Conservation (phyloP, 768 basidiomycete species). For the Vishniacozyma victoriae region DNA sequence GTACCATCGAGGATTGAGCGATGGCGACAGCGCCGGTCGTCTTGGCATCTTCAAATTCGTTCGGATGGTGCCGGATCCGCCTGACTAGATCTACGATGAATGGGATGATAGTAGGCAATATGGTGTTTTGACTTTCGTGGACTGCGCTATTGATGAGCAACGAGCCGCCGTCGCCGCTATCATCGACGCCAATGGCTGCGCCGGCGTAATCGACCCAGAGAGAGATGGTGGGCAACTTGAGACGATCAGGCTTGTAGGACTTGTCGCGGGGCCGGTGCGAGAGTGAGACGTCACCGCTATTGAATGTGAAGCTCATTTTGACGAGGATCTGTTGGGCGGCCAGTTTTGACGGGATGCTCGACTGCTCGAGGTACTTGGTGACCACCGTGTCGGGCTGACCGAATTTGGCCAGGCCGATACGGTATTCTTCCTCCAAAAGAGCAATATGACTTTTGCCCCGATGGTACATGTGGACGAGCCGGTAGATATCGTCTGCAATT, state of each 20-base stretch:
- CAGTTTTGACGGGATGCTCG: constrained; percentile 6
- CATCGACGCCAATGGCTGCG: constrained; percentile 2
- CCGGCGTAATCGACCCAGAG: constrained; percentile 34
- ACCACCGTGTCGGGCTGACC: constrained; percentile 13
- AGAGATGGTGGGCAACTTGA: constrained; percentile 52
- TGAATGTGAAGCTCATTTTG: constrained; percentile 69
- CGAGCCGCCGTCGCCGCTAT: constrained; percentile 47
- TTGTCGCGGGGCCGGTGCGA: constrained; percentile 51
- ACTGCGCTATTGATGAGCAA: constrained; percentile 74
- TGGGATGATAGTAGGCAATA: constrained; percentile 73
- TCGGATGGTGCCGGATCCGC: too few relatives aligned
- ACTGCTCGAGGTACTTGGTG: constrained; percentile 37
- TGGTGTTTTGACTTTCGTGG: constrained; percentile 77
- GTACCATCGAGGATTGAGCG: not conserved
- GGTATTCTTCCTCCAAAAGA: constrained; percentile 32
- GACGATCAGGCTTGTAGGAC: constrained; percentile 54
- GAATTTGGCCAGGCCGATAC: constrained; percentile 13
- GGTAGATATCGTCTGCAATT: constrained; percentile 32
- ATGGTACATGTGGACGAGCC: constrained; percentile 38
- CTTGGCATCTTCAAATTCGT: constrained; percentile 67
- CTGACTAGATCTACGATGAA: constrained; percentile 73
- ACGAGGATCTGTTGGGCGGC: constrained; percentile 22
- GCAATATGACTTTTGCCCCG: constrained; percentile 29
- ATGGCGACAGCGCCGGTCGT: constrained; percentile 40
- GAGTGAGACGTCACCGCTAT: constrained; percentile 75